A percentile compares a stretch with the other conserved stretches of the same genome.
These are phyloP conservation scores for Talaromyces wortmannii DNA, from an alignment of 495 filamentous ascomycete genomes.

Conservation along the genomic window DNA sequence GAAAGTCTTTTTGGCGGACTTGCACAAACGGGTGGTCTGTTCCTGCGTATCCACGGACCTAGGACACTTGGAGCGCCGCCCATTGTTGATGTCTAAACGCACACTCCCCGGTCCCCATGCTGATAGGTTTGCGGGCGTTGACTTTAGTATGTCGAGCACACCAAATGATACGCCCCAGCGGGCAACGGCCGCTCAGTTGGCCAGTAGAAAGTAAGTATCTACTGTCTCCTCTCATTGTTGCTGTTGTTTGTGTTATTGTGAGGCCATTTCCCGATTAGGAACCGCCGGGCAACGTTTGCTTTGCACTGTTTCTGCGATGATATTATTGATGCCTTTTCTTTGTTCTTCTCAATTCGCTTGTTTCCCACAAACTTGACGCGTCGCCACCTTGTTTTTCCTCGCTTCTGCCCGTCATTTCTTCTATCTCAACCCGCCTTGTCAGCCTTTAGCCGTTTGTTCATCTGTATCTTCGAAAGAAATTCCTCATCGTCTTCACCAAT, in stretches of 20 bases:
- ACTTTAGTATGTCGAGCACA: constrained; percentile 33
- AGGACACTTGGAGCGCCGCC: background rate
- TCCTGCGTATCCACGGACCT: background rate
- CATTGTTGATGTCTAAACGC: constrained; percentile 5
- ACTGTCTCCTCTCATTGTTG: constrained; percentile 5
- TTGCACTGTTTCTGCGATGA: background rate
- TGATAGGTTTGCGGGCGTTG: constrained; percentile 6
- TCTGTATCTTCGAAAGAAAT: too few species aligned
- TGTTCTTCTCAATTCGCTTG: constrained; percentile 1
- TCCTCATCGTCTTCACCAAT: background rate
- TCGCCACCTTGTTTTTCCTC: background rate
- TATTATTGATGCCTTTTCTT: constrained; percentile 2
- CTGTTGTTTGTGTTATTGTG: constrained; percentile 1
- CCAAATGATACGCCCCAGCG: constrained; percentile 40
- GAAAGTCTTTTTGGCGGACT: too few species aligned
- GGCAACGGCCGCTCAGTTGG: constrained; percentile 46
- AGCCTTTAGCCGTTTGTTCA: too few species aligned
- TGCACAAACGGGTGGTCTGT: background rate
- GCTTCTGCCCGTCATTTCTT: background rate
- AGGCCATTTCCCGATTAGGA: too few species aligned
- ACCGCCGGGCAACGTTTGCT: background rate
- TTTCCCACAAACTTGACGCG: background rate
- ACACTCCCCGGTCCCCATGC: constrained; percentile 5
- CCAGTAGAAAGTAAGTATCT: constrained; percentile 44
- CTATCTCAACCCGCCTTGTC: too few species aligned